Percentiles rank a stretch among this genome's conserved stretches.
Evolutionary conservation across 1,139 yeast species (phyloP).

Genomic region (Suhomyces choctaworum): DNA sequence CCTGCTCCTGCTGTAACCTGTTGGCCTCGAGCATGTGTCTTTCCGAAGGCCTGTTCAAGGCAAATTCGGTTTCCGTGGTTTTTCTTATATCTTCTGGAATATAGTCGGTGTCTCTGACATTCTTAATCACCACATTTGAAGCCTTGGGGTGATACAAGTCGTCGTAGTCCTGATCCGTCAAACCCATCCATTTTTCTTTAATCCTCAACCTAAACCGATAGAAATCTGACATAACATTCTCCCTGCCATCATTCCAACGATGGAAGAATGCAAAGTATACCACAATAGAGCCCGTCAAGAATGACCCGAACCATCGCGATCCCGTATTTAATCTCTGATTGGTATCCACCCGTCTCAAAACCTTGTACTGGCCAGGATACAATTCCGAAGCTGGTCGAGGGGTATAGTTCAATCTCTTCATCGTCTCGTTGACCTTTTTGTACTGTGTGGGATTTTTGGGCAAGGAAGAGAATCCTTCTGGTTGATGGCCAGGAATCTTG

Average conservation of each 20-base stretch:
- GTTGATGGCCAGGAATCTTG: conserved; percentile 54
- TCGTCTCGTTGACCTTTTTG: conserved; percentile 67
- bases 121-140: conserved; percentile 35
- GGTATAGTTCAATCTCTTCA: conserved; percentile 71
- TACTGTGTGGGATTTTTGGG: conserved; percentile 72
- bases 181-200: conserved; percentile 54
- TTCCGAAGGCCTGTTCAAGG: conserved; percentile 68
- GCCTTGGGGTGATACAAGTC: conserved; percentile 56
- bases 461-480: conserved; percentile 57
- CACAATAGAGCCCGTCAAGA: conserved; percentile 47
- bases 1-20: conserved; percentile 65
- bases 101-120: conserved; percentile 46
- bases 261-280: conserved; percentile 68
- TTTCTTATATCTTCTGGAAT: conserved; percentile 40
- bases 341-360: conserved; percentile 60
- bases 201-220: conserved; percentile 59
- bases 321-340: conserved; percentile 58
- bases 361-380: conserved; percentile 80
- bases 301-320: conserved; percentile 50
- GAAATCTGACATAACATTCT: conserved; percentile 69
- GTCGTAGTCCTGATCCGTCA: conserved; percentile 59
- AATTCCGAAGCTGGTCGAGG: conserved; percentile 75
- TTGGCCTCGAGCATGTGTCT: conserved; percentile 78
- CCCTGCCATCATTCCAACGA: conserved; percentile 84
- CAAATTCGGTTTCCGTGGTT: conserved; percentile 48